Conservation (phyloP, 495 filamentous ascomycete species). For the Apiosordaria backusii region DNA sequence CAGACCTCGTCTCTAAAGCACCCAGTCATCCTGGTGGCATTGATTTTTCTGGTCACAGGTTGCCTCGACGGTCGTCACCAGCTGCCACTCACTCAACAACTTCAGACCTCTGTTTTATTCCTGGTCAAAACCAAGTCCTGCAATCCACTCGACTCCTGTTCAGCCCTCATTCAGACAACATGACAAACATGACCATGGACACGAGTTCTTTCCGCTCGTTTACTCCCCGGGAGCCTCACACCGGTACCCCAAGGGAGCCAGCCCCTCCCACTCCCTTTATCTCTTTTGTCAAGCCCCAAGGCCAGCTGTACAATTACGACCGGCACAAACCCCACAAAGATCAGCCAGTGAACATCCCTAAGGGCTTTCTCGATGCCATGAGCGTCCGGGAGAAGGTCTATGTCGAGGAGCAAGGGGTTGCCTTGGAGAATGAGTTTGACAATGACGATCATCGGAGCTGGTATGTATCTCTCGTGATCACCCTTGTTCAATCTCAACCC, state of each 20-base stretch:
- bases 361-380: constrained; percentile 73
- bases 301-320: constrained; percentile 43
- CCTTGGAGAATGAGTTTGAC: constrained; percentile 70
- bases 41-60: background rate
- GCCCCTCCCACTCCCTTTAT: constrained; percentile 4
- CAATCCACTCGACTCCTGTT: background rate
- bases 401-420: constrained; percentile 67
- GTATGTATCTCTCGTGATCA: background rate
- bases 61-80: background rate
- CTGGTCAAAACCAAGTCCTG: background rate
- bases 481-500: background rate
- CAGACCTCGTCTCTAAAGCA: background rate
- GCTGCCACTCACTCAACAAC: background rate
- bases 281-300: background rate
- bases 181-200: background rate
- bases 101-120: background rate
- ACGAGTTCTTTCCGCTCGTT: background rate
- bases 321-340: constrained; percentile 23
- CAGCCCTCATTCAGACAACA: background rate
- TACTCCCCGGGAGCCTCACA: background rate
- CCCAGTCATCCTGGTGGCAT: background rate
- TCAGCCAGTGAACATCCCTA: constrained; percentile 43
- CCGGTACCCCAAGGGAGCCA: background rate
- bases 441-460: constrained; percentile 62
- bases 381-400: constrained; percentile 72